phyloP scores from a whole-genome alignment of 208 protist genomes.

The Trypanosoma melophagium region DNA sequence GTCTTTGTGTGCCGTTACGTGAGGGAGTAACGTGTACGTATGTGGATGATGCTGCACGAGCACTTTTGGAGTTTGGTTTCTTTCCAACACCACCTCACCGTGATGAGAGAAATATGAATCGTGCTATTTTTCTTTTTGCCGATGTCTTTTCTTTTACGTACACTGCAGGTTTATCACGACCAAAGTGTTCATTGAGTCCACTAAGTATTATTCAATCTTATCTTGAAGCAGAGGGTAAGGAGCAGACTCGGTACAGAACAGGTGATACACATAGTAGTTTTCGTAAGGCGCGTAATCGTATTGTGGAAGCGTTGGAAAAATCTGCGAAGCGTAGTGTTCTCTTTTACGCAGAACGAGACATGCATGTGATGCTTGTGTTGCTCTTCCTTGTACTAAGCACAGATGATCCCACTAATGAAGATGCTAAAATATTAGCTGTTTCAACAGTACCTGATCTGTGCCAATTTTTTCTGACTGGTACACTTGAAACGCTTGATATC shows the following conservation, averaged over 20 bases:
- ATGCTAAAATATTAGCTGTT: constrained; percentile 56
- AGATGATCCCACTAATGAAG: constrained; percentile 78
- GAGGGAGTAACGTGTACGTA: constrained; percentile 48
- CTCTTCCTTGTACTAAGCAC: constrained; percentile 82
- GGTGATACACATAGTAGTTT: constrained; percentile 60
- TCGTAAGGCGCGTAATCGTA: constrained; percentile 77
- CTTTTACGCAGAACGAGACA: constrained; percentile 82
- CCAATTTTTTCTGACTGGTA: constrained; percentile 72
- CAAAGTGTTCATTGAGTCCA: constrained; percentile 45
- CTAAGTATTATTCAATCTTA: constrained; percentile 60
- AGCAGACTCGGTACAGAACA: constrained; percentile 67
- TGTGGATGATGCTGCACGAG: constrained; percentile 52
- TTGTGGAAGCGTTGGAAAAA: constrained; percentile 79
- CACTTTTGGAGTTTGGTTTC: constrained; percentile 72
- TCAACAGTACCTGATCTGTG: constrained; percentile 68
- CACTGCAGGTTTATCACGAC: constrained; percentile 42
- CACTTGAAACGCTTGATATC: constrained; percentile 77
- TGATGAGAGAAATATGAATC: constrained; percentile 70
- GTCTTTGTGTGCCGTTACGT: constrained; percentile 68
- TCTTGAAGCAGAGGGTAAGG: constrained; percentile 63
- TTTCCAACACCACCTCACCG: constrained; percentile 45
- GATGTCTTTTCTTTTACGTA: constrained; percentile 87
- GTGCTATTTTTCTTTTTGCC: constrained; percentile 82
- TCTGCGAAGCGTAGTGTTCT: constrained; percentile 72
- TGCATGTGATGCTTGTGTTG: constrained; percentile 77